Percentiles rank a stretch among this genome's conserved stretches.
These are phyloP conservation scores for Murraya koenigii DNA, from an alignment of 345 rosid genomes.

Conservation along the genomic window DNA sequence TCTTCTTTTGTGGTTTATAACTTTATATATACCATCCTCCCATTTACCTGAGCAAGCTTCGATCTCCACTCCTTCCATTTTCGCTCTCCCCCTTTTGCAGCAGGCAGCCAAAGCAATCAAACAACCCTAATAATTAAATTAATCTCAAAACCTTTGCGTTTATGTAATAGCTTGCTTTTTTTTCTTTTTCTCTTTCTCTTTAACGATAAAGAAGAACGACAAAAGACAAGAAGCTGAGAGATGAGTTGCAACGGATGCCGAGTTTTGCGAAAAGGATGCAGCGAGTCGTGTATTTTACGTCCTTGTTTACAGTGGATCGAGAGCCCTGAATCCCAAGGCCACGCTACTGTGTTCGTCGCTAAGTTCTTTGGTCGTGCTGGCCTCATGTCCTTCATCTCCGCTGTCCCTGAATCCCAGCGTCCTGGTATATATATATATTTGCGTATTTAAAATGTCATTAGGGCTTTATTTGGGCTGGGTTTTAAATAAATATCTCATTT, in stretches of 20 bases:
- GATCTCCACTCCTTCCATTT: background rate
- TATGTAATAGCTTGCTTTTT: background rate
- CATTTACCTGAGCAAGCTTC: background rate
- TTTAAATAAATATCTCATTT: background rate
- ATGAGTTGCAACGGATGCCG: conserved; percentile 99
- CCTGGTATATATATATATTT: conserved; percentile 46
- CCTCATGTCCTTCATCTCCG: conserved; percentile 92
- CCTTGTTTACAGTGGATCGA: conserved; percentile 95
- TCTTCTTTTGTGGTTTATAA: conserved; percentile 13
- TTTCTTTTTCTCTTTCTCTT: background rate
- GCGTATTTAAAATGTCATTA: too few species aligned
- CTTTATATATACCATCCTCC: conserved; percentile 18
- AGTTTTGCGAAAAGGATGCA: conserved; percentile 94
- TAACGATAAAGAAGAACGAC: background rate
- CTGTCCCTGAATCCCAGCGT: conserved; percentile 85
- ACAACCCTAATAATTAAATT: background rate
- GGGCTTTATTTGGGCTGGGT: background rate
- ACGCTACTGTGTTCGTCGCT: conserved; percentile 96
- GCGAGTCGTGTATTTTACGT: conserved; percentile 83
- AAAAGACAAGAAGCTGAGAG: background rate
- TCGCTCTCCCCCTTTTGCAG: background rate
- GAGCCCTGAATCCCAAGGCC: conserved; percentile 85
- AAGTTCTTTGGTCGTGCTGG: conserved; percentile 99
- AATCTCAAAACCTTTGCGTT: background rate
- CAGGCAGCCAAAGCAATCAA: background rate